Base-by-base conservation (phyloP, 768 basidiomycete genomes). In the Cystofilobasidium capitatum region DNA sequence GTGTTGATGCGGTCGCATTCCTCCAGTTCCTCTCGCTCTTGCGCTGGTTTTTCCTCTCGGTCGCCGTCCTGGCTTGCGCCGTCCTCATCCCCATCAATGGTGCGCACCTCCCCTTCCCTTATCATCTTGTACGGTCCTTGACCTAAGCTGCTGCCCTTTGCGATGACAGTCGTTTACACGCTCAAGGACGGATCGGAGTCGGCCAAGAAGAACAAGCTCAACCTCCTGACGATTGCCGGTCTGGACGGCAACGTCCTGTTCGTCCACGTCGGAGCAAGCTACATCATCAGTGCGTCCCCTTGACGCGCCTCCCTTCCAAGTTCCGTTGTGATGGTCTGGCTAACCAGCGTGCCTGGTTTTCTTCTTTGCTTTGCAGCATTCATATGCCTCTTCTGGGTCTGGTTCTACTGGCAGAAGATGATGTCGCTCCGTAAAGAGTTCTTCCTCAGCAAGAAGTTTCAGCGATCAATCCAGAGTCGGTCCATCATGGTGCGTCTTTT, bases 1-100 rank as follows among this genome's bases (percentile, higher is more conserved):
- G 94, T 33, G 84, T 96, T 13, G 96, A 99, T 74, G 94, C 93
- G 0, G 89, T 92, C 58, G 83, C 88, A 29, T 99, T 88, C 77
- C 83, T 99, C 29, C 87, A 94, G 33, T 97, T 98, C 77, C 83
- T 88, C 31, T 86, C 92, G 63, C 83, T 99, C 78, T 82, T 87
- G 74, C 86, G 91, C 37, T 69, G 70, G 68, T 59, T 74, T 35
- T 78, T 78, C 71, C 65, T 73, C 26, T 66, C 71, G 37, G 69
- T 76, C n/a, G 71, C 74, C 12, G 31, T 77, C 40, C 55, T 73
- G 3, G 65, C 68, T 24, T 89, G 88, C 72, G 83, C 78, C 58
- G 78, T 89, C 66, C 85, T 97, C 71, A 81, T 97, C 62, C 93
- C 93, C 35, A 82, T 97, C 79, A 90, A 98, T 75, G 80, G 68